A percentile compares a stretch with the other conserved stretches of the same genome.
phyloP scores from a whole-genome alignment of 345 rosid species.

The Populus deltoides region DNA sequence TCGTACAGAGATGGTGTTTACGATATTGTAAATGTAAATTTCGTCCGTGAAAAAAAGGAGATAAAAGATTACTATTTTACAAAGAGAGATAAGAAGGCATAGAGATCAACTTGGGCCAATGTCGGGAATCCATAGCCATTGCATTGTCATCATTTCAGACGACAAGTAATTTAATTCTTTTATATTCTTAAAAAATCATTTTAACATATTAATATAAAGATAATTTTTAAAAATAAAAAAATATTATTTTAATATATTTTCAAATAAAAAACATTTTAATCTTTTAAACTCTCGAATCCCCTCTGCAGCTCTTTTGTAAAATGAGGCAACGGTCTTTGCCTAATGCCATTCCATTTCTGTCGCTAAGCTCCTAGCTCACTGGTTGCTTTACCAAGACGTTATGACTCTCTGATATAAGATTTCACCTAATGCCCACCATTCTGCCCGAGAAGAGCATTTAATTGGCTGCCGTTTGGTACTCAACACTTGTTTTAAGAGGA shows the following conservation, averaged over 20 bases:
- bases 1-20: no score
- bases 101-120: neutral
- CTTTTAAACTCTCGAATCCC: neutral
- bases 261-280: no score
- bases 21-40: neutral
- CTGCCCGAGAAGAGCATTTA: no score
- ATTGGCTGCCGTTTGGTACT: no score
- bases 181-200: no score
- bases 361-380: neutral
- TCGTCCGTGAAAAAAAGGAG: neutral
- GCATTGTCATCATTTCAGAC: neutral
- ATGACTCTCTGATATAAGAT: neutral
- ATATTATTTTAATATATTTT: no score
- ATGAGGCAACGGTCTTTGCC: neutral
- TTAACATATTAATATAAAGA: no score
- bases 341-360: no score
- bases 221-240: no score
- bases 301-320: neutral
- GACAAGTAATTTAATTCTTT: neutral
- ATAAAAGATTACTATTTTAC: neutral
- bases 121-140: neutral
- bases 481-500: no score
- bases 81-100: neutral
- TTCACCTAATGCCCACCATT: neutral
- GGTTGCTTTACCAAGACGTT: neutral